A percentile compares a stretch with the other conserved stretches of the same genome.
Conservation (phyloP, 306 rosid species). For the Psophocarpus tetragonolobus region DNA sequence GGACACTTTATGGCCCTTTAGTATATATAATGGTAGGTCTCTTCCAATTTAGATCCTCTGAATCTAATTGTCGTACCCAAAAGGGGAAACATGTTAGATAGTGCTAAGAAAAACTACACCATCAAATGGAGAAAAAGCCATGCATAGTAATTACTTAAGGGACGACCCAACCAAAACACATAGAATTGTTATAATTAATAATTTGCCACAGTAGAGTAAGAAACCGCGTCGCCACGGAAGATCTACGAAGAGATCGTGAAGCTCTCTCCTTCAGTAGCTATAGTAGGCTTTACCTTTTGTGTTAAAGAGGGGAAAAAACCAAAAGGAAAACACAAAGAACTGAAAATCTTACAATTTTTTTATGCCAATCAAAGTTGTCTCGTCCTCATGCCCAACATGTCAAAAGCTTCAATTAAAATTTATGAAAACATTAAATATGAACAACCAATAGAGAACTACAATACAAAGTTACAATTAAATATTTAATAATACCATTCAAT, state of each 20-base stretch:
- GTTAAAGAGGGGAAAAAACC: neutral
- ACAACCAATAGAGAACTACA: neutral
- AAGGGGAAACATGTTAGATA: conserved; percentile 1
- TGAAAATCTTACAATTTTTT: neutral
- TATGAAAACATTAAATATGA: neutral
- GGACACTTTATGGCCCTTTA: neutral
- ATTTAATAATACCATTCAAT: neutral
- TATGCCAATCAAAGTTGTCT: neutral
- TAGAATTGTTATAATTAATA: neutral
- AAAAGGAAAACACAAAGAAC: neutral
- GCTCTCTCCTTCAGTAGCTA: neutral
- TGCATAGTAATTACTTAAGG: conserved; percentile 7
- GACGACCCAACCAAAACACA: neutral
- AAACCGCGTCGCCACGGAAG: neutral
- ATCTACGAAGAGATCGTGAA: neutral
- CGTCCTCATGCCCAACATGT: neutral
- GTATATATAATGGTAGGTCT: neutral
- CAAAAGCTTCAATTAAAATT: neutral
- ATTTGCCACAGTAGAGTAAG: neutral
- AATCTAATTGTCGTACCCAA: neutral
- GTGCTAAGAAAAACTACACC: neutral
- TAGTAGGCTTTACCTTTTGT: neutral
- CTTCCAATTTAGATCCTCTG: neutral
- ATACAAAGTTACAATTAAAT: neutral
- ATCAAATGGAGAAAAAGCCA: neutral